Conservation (phyloP, 306 rosid species). For the Aeschynomene evenia region DNA sequence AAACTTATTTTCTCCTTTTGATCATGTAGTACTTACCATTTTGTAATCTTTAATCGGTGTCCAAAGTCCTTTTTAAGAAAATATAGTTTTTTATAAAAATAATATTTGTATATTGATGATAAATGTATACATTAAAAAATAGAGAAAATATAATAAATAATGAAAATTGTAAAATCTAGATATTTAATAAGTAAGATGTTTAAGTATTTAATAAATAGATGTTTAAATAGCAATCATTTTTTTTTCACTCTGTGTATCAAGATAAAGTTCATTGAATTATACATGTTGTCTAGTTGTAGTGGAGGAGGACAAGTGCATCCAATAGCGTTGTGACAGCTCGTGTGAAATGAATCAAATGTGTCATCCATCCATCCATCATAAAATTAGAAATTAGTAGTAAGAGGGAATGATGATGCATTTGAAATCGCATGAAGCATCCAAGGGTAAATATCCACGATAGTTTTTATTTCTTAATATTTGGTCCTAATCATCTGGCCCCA, state of each 20-base stretch:
- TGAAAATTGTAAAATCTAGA: too few relatives aligned
- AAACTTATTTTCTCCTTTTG: too few relatives aligned
- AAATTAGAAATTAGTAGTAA: not conserved
- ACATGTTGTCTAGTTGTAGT: not conserved
- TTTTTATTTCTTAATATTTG: not conserved
- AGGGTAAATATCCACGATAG: constrained; percentile 12
- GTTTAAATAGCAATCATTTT: too few relatives aligned
- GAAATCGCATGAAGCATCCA: constrained; percentile 22
- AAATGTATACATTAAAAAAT: too few relatives aligned
- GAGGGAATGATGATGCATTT: not conserved
- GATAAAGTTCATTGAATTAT: not conserved
- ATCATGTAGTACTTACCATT: too few relatives aligned
- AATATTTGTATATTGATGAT: too few relatives aligned
- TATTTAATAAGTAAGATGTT: too few relatives aligned
- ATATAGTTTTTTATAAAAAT: too few relatives aligned
- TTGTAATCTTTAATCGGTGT: too few relatives aligned
- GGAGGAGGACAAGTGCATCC: constrained; percentile 12
- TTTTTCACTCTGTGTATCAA: not conserved
- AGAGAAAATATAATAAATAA: too few relatives aligned
- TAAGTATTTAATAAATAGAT: too few relatives aligned
- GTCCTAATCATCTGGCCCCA: constrained; percentile 26
- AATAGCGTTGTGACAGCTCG: constrained; percentile 1
- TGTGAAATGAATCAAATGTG: constrained; percentile 54
- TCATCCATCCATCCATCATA: constrained; percentile 32
- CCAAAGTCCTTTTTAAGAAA: too few relatives aligned